Base-by-base conservation (phyloP, 2,329 filamentous ascomycete species). In the Diaporthe caulivora region DNA sequence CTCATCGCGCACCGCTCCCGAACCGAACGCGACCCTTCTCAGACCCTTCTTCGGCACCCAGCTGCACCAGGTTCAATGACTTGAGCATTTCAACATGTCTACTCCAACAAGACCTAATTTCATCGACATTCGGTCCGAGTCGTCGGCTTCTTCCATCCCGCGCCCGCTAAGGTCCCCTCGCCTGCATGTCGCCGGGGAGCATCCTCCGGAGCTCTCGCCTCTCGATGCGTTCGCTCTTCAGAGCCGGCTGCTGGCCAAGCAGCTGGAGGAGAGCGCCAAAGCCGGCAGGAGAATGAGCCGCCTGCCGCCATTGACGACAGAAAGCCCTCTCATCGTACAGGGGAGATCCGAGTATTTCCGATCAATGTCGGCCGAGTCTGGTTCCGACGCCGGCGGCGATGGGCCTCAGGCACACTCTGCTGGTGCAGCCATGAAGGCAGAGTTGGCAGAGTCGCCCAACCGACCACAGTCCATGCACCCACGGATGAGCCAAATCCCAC, bases 171-270 rank as follows among this genome's bases (percentile, higher is more conserved):
- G 88, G 76, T 95, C 93, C n/a, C 93, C 93, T 54, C 92, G 93
- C 75, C 85, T 95, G 74, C 93, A 95, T 82, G 88, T 94, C 72
- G 93, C 93, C 72, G 94, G 94, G 75, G 94, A 96, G 78, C 89
- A 93, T 1, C 96, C 97, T 26, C 97, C 97, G 7, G 94, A 97
- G 69, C 88, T 98, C 72, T 98, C 97, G 10, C 97, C 97, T 15
- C 89, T 99, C 76, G 97, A 99, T 87, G 96, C 96, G 62, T 97
- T 99, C 81, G 96, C 96, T 29, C 89, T 96, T 75, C 96, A 98
- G 81, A 97, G 95, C 78, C 92, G 96, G 73, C 86, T 97, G 78
- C 89, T 99, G 68, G 95, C 95, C 51, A 94, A 91, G 83, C 93
- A 97, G 83, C 90, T 99, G 75, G 93, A 98, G 82, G 92, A 97